phyloP scores from a whole-genome alignment of 2,329 filamentous ascomycete species.

The Colletotrichum incanum region DNA sequence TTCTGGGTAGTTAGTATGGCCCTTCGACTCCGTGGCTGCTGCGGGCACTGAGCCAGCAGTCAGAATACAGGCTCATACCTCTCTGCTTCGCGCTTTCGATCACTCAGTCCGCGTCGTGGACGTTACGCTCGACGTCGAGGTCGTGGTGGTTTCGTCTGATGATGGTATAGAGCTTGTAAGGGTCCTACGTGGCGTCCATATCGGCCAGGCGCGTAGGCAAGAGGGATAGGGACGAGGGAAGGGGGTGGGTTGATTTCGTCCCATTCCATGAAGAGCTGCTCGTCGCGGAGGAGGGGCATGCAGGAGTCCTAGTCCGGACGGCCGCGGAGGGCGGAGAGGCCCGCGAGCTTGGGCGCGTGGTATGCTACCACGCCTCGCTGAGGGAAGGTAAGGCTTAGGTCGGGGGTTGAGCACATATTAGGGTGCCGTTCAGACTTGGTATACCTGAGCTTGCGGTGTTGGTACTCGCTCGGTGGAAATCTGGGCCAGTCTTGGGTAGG shows the following conservation, averaged over 20 bases:
- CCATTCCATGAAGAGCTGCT: slow-evolving; percentile 10
- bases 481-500: too few species aligned
- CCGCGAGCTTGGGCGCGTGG: background rate
- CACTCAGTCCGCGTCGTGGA: slow-evolving; percentile 60
- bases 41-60: too few species aligned
- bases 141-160: slow-evolving; percentile 64
- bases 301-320: slow-evolving; percentile 23
- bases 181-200: slow-evolving; percentile 57
- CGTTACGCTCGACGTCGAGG: slow-evolving; percentile 60
- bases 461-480: too few species aligned
- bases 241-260: background rate
- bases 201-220: slow-evolving; percentile 64
- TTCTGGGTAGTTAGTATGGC: too few species aligned
- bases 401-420: background rate
- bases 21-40: background rate
- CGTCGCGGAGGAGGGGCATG: background rate
- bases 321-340: slow-evolving; percentile 4
- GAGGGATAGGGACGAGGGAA: background rate
- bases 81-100: slow-evolving; percentile 80
- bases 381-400: background rate
- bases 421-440: background rate
- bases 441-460: too few species aligned
- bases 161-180: slow-evolving; percentile 44
- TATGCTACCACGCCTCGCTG: background rate
- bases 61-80: slow-evolving; percentile 77